Evolutionary conservation across 1,284 basidiomycete genomes (phyloP), one percentile per base, ranked within the genome.

Genomic region (Rhodotorula sp.): DNA sequence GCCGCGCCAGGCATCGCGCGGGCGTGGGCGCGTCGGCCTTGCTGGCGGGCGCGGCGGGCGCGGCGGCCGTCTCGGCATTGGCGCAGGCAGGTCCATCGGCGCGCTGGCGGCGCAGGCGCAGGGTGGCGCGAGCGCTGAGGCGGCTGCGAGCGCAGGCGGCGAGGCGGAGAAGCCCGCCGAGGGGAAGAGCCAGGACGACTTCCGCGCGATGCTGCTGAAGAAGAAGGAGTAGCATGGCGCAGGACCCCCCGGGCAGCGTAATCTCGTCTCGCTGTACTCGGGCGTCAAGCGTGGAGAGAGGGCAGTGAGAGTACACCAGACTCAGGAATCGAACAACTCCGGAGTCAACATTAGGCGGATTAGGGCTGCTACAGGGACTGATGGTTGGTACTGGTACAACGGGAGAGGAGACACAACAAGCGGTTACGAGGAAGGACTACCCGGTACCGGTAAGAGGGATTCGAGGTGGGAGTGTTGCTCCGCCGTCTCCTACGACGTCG

Each of bases 181-280:
- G 2, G 55, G 39, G 2, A 74, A 66, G 53, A 71, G 72, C 37
- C 70, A 72, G 55, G 72, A 76, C 51, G 75, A 67, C 27, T 76
- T 76, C 68, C 41, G 75, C 17, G 72, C 72, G 8, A 64, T 76
- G 66, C 44, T 76, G 51, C 12, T 41, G 17, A 75, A 70, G 57
- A 70, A 70, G 50, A 56, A 71, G 69, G 32, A 58, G n/a, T 36
- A 34, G 41, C 39, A n/a, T n/a, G 39, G 39, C 39, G 8, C 22
- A 12, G 5, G 17, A 17, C n/a, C 27, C 25, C 27, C 5, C 7
- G 10, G 6, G 8, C 0, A 19, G 7, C 25, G 32, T n/a, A 51
- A 25, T 22, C 10, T 36, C 8, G 19, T 6, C 29, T 56, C 10
- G 36, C 36, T 37, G 22, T 7, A 21, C 21, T 9, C 6, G 6